phyloP scores from a whole-genome alignment of 169 alveolate genomes.

The Fabrea salina region DNA sequence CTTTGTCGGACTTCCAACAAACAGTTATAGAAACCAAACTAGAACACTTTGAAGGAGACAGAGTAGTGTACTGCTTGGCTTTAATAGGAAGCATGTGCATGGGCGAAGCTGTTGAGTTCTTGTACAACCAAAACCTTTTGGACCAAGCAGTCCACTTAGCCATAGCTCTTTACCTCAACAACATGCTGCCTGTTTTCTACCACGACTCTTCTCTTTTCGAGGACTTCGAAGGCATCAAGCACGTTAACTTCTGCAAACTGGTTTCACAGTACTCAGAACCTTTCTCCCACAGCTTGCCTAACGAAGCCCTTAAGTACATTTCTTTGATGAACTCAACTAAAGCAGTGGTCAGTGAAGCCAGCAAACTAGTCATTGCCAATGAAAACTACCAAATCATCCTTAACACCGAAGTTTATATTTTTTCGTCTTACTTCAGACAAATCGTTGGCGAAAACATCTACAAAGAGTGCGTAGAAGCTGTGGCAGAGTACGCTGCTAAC shows the following conservation, averaged over 20 bases:
- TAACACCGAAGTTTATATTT: conserved; percentile 15
- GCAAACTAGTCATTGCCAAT: not conserved
- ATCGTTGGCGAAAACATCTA: not conserved
- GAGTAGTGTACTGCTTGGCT: not conserved
- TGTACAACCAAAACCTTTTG: not conserved
- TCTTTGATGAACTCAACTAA: not conserved
- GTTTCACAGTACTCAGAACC: not conserved
- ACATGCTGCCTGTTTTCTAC: conserved; percentile 2
- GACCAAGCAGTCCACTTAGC: conserved; percentile 26
- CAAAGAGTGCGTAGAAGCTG: not conserved
- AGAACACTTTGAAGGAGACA: not conserved
- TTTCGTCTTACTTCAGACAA: not conserved
- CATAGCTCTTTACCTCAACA: not conserved
- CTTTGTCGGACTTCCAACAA: conserved; percentile 1
- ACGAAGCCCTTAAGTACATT: conserved; percentile 22
- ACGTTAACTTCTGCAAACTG: not conserved
- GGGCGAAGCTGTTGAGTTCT: conserved; percentile 16
- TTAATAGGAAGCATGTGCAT: not conserved
- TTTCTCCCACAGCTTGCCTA: not conserved
- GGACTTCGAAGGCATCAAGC: conserved; percentile 1
- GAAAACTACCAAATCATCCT: conserved; percentile 18
- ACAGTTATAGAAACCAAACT: not conserved
- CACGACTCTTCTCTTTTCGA: not conserved
- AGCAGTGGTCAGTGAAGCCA: conserved; percentile 13
- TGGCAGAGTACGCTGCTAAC: conserved; percentile 22